A percentile compares a stretch with the other conserved stretches of the same genome.
These are phyloP conservation scores for Pseudogymnoascus verrucosus DNA, from an alignment of 2,329 filamentous ascomycete species.

Conservation along the genomic window DNA sequence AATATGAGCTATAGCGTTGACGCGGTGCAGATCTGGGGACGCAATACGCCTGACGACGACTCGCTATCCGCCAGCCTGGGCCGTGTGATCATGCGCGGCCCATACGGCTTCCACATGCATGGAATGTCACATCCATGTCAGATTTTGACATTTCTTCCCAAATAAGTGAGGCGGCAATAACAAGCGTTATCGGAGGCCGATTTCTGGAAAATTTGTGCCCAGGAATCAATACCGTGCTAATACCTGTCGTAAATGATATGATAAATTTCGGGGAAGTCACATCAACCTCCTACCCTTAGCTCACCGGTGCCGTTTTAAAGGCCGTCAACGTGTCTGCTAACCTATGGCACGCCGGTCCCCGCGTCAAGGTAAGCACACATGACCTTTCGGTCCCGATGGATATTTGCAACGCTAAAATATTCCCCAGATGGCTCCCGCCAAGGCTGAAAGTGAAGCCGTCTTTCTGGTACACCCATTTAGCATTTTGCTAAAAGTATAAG, in stretches of 20 bases:
- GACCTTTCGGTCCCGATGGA: neutral
- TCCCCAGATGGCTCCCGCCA: neutral
- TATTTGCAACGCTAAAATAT: neutral
- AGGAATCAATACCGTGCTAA: neutral
- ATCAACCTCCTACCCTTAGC: neutral
- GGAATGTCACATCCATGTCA: neutral
- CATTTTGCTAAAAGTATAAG: neutral
- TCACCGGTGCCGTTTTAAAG: neutral
- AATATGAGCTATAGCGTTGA: neutral
- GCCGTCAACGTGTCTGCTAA: neutral
- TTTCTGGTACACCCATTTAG: neutral
- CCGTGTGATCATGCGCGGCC: neutral
- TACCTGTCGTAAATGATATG: neutral
- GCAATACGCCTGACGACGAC: neutral
- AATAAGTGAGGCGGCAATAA: neutral
- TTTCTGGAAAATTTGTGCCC: neutral
- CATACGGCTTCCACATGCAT: neutral
- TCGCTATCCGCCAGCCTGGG: neutral
- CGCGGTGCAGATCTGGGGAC: neutral
- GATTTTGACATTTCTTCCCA: neutral
- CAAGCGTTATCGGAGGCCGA: conserved; percentile 1
- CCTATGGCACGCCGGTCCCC: neutral
- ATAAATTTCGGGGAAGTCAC: neutral
- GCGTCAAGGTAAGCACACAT: conserved; percentile 1
- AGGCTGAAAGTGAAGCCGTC: neutral